These are phyloP conservation scores for Penicillium nucicola DNA, from an alignment of 495 filamentous ascomycete species.

Conservation along the genomic window DNA sequence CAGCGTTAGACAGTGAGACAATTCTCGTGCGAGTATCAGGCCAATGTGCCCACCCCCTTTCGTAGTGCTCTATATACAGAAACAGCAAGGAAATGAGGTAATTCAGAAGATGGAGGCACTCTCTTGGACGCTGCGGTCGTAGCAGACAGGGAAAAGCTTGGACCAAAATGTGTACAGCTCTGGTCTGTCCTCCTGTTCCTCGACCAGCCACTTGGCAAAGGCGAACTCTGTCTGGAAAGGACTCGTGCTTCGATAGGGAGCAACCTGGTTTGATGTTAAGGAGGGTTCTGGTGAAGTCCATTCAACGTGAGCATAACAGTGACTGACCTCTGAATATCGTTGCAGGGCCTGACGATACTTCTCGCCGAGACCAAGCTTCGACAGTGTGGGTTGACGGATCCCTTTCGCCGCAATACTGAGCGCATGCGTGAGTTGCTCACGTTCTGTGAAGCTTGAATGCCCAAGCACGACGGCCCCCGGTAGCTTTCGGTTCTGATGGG, in stretches of 20 bases:
- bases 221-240: constrained; percentile 28
- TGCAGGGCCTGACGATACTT: constrained; percentile 27
- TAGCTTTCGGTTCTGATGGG: constrained; percentile 22
- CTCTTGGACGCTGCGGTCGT: constrained; percentile 30
- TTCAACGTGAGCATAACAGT: not conserved
- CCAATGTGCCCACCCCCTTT: not conserved
- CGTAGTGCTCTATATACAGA: not conserved
- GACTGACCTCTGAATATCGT: constrained; percentile 32
- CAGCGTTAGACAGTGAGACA: not conserved
- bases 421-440: constrained; percentile 20
- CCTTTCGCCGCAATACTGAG: constrained; percentile 27
- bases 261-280: constrained; percentile 26
- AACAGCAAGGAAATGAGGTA: not conserved
- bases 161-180: constrained; percentile 34
- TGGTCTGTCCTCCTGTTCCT: constrained; percentile 19
- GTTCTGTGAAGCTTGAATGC: constrained; percentile 9
- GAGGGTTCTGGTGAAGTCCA: not conserved
- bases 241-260: constrained; percentile 31
- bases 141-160: constrained; percentile 36
- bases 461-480: constrained; percentile 18
- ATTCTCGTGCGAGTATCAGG: not conserved
- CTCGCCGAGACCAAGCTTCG: constrained; percentile 24
- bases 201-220: constrained; percentile 36
- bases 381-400: constrained; percentile 21
- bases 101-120: constrained; percentile 18